Evolutionary conservation across 257 asterid genomes (phyloP), one percentile per base, ranked within the genome.

Genomic region (Prunella vulgaris): DNA sequence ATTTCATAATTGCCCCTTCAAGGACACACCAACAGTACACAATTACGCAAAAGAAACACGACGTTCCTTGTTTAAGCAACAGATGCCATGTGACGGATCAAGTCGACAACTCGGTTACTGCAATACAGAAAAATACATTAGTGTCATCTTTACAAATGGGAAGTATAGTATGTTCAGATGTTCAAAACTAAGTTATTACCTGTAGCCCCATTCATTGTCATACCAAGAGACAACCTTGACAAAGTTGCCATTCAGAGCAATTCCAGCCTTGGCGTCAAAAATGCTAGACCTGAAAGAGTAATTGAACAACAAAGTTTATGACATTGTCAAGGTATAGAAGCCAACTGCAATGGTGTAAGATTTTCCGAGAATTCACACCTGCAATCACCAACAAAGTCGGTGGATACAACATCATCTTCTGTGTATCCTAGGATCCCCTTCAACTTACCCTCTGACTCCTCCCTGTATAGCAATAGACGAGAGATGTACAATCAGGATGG

Each of bases 141-240:
- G 71, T 3, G 15, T 35, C n/a, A 35, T 44, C 64, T 20, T 20
- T 17, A 49, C 12, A 17, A 49, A 49, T 15, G 25, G 56, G 10
- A 17, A 49, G 25, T 49, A 17, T 1, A 18, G 56, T 49, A 49
- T 24, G 56, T 49, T 24, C 24, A 21, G 3, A 1, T 25, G 28
- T 25, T 1, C 28, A 25, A 25, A 49, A 49, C 10, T 17, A 8
- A 14, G 27, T 60, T 67, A 69, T 46, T 75, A 86, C 92, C 89
- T 84, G 86, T 86, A 86, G 32, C 89, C 92, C 92, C 89, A 86
- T 75, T 86, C 92, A 17, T 86, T 84, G 74, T 86, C 92, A 49
- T 86, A 84, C 92, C 92, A 84, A 25, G 89, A 86, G 12, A 86
- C 89, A 9, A 86, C 80, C 78, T 86, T 86, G 65, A 86, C 85